phyloP scores from a whole-genome alignment of 306 rosid genomes.

The Fragaria iinumae region DNA sequence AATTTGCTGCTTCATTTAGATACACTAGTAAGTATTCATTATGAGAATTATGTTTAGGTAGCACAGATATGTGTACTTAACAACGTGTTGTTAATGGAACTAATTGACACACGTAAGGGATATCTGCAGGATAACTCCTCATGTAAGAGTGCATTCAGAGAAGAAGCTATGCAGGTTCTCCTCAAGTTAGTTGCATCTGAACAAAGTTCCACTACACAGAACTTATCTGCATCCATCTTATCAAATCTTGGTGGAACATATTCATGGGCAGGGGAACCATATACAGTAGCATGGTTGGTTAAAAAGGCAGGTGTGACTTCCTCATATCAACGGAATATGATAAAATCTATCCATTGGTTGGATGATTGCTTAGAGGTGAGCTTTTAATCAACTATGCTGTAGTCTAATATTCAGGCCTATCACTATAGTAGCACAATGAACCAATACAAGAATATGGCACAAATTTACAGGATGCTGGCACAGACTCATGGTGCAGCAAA shows the following conservation, averaged over 20 bases:
- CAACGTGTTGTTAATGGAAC: not conserved
- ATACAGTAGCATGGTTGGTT: slow-evolving; percentile 75
- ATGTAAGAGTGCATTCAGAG: slow-evolving; percentile 42
- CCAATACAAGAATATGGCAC: slow-evolving; percentile 26
- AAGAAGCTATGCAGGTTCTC: slow-evolving; percentile 57
- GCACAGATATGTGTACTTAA: not conserved
- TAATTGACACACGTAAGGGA: not conserved
- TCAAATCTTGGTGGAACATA: slow-evolving; percentile 77
- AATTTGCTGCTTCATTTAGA: slow-evolving; percentile 63
- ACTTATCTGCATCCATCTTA: slow-evolving; percentile 61
- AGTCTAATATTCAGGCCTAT: not conserved
- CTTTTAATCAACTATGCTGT: not conserved
- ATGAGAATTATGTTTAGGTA: slow-evolving; percentile 5
- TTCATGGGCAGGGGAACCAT: slow-evolving; percentile 76
- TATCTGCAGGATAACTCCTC: slow-evolving; percentile 49
- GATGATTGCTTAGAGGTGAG: slow-evolving; percentile 65
- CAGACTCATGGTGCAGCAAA: slow-evolving; percentile 68
- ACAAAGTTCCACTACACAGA: slow-evolving; percentile 49
- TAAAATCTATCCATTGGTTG: slow-evolving; percentile 57
- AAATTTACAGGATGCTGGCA: slow-evolving; percentile 58
- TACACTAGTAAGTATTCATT: slow-evolving; percentile 45
- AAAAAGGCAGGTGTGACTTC: slow-evolving; percentile 58
- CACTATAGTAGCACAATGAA: not conserved
- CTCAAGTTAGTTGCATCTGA: slow-evolving; percentile 52
- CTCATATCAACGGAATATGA: slow-evolving; percentile 59